phyloP scores from a whole-genome alignment of 192 early-diverging fungal species.

The Coemansia sp. region DNA sequence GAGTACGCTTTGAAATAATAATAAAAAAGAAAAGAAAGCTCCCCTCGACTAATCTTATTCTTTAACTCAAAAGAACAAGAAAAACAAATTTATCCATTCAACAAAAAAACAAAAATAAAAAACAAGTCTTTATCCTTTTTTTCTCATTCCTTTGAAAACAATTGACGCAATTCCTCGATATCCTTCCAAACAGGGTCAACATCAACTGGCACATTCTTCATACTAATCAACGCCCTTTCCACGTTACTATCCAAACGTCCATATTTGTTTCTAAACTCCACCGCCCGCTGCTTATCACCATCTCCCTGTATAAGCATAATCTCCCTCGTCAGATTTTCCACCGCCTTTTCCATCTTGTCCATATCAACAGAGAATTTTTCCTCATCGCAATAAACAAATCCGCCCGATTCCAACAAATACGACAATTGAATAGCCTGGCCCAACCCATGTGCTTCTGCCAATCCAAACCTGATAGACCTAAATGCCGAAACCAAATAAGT shows the following conservation, averaged over 20 bases:
- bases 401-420: slow-evolving; percentile 68
- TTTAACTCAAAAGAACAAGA: neutral
- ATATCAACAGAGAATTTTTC: slow-evolving; percentile 63
- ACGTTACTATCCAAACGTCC: slow-evolving; percentile 57
- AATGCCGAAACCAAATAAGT: slow-evolving; percentile 76
- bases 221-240: slow-evolving; percentile 53
- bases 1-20: no score
- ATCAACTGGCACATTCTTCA: slow-evolving; percentile 58
- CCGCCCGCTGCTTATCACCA: slow-evolving; percentile 64
- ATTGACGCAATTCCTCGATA: slow-evolving; percentile 27
- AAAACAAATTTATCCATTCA: neutral
- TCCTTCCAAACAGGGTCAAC: slow-evolving; percentile 51
- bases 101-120: neutral
- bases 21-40: no score
- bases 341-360: slow-evolving; percentile 59
- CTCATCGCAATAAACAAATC: slow-evolving; percentile 55
- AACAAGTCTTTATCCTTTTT: neutral
- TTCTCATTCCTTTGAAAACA: neutral
- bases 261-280: slow-evolving; percentile 61
- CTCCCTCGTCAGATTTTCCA: slow-evolving; percentile 61
- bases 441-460: slow-evolving; percentile 68
- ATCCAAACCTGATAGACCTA: slow-evolving; percentile 70
- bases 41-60: no score
- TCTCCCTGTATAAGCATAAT: slow-evolving; percentile 73
- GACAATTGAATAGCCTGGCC: slow-evolving; percentile 75